Base-by-base conservation (phyloP, 768 basidiomycete species). In the Mycena rebaudengoi region DNA sequence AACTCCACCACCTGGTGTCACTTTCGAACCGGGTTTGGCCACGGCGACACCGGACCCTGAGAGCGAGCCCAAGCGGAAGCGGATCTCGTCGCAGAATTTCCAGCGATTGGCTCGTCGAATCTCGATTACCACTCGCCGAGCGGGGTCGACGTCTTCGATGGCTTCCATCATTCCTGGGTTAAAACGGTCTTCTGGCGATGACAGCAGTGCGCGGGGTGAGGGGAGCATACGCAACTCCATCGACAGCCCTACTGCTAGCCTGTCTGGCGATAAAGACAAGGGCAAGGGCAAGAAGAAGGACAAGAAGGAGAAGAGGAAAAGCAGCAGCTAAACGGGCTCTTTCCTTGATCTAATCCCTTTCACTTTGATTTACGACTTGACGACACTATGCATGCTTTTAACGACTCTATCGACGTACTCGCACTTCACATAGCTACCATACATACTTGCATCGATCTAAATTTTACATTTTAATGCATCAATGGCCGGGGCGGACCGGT, bases 61-160 rank as follows among this genome's bases (percentile, higher is more conserved):
- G 4, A 73, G 84, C n/a, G 92, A 92, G 70, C 86, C 86, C 32
- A 93, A 92, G 79, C 83, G 92, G 64, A 92, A 90, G 72, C 86
- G 91, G 20, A 92, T 91, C 60, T 89, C 91, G 10, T 91, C 91
- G 26, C 93, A 95, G 73, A 94, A 94, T 70, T 92, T 95, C 82
- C 91, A 93, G 73, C 85, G 91, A 18, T 72, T 95, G 35, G 93
- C 92, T 16, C 81, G 91, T 62, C 82, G 87, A 64, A 89, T 95
- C 57, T 93, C 92, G 11, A 75, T 91, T 43, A 84, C 81, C 28
- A 84, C 88, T 0, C 83, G 85, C 45, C 85, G 88, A 26, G 84
- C 86, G 65, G 85, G 83, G 35, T 84, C 82, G 23, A 78, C 81
- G 11, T 80, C 85, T 18, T 83, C 82, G 8, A 83, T 86, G 26